phyloP scores from a whole-genome alignment of 2,329 filamentous ascomycete genomes.

The Bipolaris bicolor region DNA sequence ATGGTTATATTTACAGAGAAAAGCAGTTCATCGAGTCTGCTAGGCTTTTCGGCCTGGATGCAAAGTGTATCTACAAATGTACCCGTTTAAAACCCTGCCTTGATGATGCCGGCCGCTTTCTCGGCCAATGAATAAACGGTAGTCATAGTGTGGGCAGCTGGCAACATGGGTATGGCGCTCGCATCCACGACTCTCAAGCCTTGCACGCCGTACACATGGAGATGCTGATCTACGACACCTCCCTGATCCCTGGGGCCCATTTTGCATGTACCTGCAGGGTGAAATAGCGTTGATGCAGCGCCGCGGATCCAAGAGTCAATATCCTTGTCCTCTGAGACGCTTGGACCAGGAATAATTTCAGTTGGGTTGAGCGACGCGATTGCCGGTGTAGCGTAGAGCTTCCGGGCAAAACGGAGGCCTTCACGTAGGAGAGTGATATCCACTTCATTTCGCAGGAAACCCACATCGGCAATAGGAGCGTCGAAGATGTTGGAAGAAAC shows the following conservation, averaged over 20 bases:
- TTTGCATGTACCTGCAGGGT: conserved; percentile 35
- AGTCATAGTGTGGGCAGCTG: conserved; percentile 28
- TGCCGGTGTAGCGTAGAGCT: conserved; percentile 14
- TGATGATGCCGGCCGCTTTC: conserved; percentile 25
- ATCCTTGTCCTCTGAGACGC: conserved; percentile 26
- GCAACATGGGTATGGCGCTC: conserved; percentile 27
- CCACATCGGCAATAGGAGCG: conserved; percentile 29
- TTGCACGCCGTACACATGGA: conserved; percentile 37
- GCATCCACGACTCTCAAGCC: conserved; percentile 28
- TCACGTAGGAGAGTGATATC: conserved; percentile 31
- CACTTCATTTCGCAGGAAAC: conserved; percentile 33
- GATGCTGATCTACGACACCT: conserved; percentile 34
- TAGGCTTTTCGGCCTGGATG: no score
- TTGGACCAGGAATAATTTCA: conserved; percentile 29
- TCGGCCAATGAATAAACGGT: conserved; percentile 30
- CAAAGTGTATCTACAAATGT: background rate
- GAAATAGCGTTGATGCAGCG: conserved; percentile 26
- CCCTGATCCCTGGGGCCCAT: conserved; percentile 36
- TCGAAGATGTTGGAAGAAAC: conserved; percentile 29
- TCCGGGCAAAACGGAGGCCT: conserved; percentile 27
- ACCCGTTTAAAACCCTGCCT: background rate
- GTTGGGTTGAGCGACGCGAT: conserved; percentile 27
- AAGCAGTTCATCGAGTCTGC: no score
- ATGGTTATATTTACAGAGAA: no score
- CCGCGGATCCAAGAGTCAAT: conserved; percentile 25